Percentiles rank a stretch among this genome's conserved stretches.
phyloP scores from a whole-genome alignment of 2,329 filamentous ascomycete genomes.

The Penicillium italicum region DNA sequence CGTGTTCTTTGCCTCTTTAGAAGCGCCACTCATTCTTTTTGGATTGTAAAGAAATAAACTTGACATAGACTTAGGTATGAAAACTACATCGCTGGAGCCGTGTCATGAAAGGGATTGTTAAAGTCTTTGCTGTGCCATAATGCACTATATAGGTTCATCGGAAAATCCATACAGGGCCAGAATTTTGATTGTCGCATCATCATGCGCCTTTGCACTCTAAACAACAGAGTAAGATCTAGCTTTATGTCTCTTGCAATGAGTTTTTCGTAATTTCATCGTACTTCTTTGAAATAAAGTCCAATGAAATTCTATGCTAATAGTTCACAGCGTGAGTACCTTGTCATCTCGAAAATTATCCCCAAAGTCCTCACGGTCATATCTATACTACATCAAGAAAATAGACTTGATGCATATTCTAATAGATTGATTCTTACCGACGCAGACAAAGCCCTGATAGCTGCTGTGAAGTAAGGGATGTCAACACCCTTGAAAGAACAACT shows the following conservation, averaged over 20 bases:
- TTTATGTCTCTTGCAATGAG: too few relatives aligned
- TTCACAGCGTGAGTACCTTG: too few relatives aligned
- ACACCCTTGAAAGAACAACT: slow-evolving; percentile 26
- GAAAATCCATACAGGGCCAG: not conserved
- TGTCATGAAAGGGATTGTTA: not conserved
- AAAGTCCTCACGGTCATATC: too few relatives aligned
- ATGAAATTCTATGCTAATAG: too few relatives aligned
- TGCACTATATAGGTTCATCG: not conserved
- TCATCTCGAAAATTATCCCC: not conserved
- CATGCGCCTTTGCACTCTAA: too few relatives aligned
- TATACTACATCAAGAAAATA: not conserved
- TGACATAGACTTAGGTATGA: not conserved
- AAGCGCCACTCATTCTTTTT: not conserved
- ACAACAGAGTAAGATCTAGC: too few relatives aligned
- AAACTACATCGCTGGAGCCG: slow-evolving; percentile 25
- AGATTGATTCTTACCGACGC: slow-evolving; percentile 19
- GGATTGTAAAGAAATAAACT: not conserved
- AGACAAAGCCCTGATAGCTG: slow-evolving; percentile 22
- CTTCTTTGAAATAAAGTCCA: too few relatives aligned
- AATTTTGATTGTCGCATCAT: too few relatives aligned
- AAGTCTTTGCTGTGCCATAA: not conserved
- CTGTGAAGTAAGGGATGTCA: slow-evolving; percentile 27
- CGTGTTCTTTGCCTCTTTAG: not conserved
- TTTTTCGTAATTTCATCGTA: too few relatives aligned
- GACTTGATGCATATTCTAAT: slow-evolving; percentile 19